Percentiles rank a stretch among this genome's conserved stretches.
Conservation (phyloP, 495 filamentous ascomycete species). For the Emericellopsis terricola region DNA sequence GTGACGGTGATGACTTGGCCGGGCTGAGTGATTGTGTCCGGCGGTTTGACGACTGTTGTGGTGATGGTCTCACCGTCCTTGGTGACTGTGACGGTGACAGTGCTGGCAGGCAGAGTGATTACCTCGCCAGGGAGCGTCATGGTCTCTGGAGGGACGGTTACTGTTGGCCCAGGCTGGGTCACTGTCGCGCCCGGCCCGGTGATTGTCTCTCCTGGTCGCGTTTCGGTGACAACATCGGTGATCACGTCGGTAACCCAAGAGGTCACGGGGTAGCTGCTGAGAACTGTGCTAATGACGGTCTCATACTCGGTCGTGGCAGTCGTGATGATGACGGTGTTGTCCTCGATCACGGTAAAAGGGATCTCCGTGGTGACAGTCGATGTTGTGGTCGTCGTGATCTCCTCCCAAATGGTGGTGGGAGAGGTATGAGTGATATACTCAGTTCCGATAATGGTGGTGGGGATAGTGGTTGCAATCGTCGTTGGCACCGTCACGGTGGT, state of each 20-base stretch:
- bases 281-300: background rate
- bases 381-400: slow-evolving; percentile 7
- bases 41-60: slow-evolving; percentile 2
- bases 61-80: slow-evolving; percentile 1
- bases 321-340: background rate
- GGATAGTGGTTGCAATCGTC: no score
- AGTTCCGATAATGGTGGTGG: no score
- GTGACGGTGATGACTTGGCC: slow-evolving; percentile 7
- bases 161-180: no score
- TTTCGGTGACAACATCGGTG: no score
- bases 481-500: no score
- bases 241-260: no score
- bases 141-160: background rate
- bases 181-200: no score
- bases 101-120: background rate
- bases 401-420: slow-evolving; percentile 10
- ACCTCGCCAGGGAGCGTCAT: background rate
- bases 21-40: slow-evolving; percentile 9
- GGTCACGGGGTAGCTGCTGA: no score
- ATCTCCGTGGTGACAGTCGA: slow-evolving; percentile 5
- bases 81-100: background rate
- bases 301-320: background rate
- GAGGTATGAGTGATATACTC: slow-evolving; percentile 2
- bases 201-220: no score
- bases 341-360: background rate